Evolutionary conservation across 2,329 filamentous ascomycete species (phyloP), one percentile per base, ranked within the genome.

Genomic region (Parasarocladium wereldwijsianum): DNA sequence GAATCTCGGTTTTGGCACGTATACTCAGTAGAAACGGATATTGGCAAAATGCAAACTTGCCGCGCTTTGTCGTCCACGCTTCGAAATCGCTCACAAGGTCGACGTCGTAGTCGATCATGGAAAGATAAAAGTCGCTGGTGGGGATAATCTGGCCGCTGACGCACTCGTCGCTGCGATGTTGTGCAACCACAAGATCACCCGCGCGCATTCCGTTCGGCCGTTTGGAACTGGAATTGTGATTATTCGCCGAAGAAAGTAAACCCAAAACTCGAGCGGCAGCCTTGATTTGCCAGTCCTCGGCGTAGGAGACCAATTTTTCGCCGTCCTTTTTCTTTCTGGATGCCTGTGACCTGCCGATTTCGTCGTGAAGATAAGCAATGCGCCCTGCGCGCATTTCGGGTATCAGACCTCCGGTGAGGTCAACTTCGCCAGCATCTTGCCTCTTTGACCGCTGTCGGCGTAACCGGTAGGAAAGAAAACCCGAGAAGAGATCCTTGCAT

Each of bases 21-120:
- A 94, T 85, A 37, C 84, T 93, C 23, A 94, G 62, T 40, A 93
- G 76, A 44, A 93, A 92, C 0, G 86, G 84, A 43, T 92, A 93
- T 47, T 93, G 83, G 47, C 85, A 93, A 46, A 94, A 93, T 0
- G 81, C 70, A 46, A 93, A 93, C 40, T 74, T 82, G 13, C 66
- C 65, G 30, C 67, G 66, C 38, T 69, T 76, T 4, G 70, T 66
- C 47, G 93, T 85, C 86, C 86, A 94, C 8, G 72, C 66, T 44
- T 93, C 83, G 43, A 92, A 93, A 47, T 94, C 86, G 0, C 70
- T 70, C 26, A 90, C 70, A 6, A 93, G 62, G 45, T 93, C 83
- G n/a, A 76, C 71, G 14, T 19, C 23, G 42, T 83, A 84, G 47
- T 94, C 86, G 8, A 93, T 66, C 35, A 93, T 57, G 1, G 80